Base-by-base conservation (phyloP, 2,329 filamentous ascomycete genomes). In the Juglanconis sp. region DNA sequence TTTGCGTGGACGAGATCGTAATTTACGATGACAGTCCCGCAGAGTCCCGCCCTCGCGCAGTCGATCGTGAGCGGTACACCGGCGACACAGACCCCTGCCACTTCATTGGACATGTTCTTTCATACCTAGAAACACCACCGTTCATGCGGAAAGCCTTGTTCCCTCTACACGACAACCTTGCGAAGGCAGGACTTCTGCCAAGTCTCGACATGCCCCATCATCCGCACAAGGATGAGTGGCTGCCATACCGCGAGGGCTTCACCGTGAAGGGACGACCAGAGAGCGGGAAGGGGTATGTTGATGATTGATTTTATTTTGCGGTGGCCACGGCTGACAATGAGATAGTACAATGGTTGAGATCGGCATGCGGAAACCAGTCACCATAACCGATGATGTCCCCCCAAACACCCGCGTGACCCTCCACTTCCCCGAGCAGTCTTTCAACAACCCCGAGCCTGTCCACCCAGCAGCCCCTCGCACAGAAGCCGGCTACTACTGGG, bases 181-280 rank as follows among this genome's bases (percentile, higher is more conserved):
- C 85, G 44, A 85, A 85, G 11, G 90, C 90, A 44, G 91, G 90
- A 7, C 80, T 87, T 44, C 77, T 96, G 34, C 90, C 90, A 0
- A 90, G 85, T 68, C 77, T 96, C 59, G 92, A 96, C 71, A 91
- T 95, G 82, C 92, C 92, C 15, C 90, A 94, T 71, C 92, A 96
- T 73, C 80, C 92, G 8, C 83, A 89, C 64, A 81, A 83, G 13
- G 84, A 88, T 57, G 91, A 96, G 69, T 92, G 88, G 86, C 86
- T 91, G 64, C 83, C 84, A 15, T 96, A 91, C 70, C 85, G 91
- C 30, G 92, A 96, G 70, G 92, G 91, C 5, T 85, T 94, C 32
- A 87, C 88, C 0, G 68, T 87, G 2, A 72, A 78, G 3, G 77
- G 76, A 4, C 74, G 73, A 46, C 71, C 78, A 15, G 71, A 71